Conservation (phyloP, 768 basidiomycete genomes). For the Botryobasidium botryosum region DNA sequence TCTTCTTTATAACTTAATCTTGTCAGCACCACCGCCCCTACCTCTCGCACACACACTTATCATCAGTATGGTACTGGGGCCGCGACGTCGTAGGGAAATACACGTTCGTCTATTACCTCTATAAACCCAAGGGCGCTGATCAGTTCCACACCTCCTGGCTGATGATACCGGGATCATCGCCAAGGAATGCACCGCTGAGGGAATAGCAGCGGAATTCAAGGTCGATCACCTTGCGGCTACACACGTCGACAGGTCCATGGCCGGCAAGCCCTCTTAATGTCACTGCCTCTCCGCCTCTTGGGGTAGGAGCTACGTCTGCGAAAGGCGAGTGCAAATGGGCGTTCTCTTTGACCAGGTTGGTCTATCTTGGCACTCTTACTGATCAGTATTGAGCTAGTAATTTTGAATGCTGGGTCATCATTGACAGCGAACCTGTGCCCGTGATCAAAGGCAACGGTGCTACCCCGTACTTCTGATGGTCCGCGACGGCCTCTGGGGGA, state of each 20-base stretch:
- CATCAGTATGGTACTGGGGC: constrained; percentile 3
- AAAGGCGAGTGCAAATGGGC: too few relatives aligned
- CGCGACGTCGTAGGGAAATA: not conserved
- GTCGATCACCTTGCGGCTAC: not conserved
- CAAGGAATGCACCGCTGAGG: not conserved
- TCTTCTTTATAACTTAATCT: too few relatives aligned
- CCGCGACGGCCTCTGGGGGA: not conserved
- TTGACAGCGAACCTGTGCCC: too few relatives aligned
- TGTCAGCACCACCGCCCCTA: too few relatives aligned
- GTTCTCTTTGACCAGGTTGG: too few relatives aligned
- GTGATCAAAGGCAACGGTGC: not conserved
- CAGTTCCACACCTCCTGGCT: not conserved
- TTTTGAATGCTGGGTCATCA: too few relatives aligned
- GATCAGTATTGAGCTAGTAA: too few relatives aligned
- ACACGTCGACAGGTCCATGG: not conserved
- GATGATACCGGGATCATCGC: not conserved
- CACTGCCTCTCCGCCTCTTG: not conserved
- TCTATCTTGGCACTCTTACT: too few relatives aligned
- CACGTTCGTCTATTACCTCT: not conserved
- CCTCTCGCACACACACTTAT: too few relatives aligned
- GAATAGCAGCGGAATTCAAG: not conserved
- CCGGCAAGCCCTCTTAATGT: not conserved
- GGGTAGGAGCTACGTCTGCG: too few relatives aligned
- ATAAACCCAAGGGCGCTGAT: not conserved
- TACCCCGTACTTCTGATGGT: not conserved